phyloP scores from a whole-genome alignment of 805 yeast species.

The Barnettozyma botsteinii region DNA sequence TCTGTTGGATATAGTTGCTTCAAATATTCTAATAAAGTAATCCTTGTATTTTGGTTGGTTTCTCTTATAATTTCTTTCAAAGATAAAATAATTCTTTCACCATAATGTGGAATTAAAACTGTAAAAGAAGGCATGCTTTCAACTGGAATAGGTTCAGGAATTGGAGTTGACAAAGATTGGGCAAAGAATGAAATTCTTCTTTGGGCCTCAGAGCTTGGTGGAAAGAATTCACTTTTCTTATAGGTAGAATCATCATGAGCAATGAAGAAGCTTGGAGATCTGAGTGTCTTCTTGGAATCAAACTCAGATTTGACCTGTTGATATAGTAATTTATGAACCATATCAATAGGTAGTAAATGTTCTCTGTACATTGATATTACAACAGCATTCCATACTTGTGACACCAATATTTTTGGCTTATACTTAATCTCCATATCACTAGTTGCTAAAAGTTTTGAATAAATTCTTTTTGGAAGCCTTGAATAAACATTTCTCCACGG shows the following conservation, averaged over 20 bases:
- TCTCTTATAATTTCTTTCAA: conserved; percentile 74
- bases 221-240: conserved; percentile 53
- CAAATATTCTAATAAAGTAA: conserved; percentile 77
- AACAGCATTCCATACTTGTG: conserved; percentile 82
- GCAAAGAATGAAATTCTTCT: conserved; percentile 85
- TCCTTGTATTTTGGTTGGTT: conserved; percentile 54
- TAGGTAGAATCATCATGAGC: conserved; percentile 76
- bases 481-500: conserved; percentile 84
- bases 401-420: conserved; percentile 49
- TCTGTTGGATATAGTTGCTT: conserved; percentile 67
- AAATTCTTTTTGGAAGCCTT: conserved; percentile 69
- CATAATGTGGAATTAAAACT: conserved; percentile 82
- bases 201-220: conserved; percentile 66
- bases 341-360: conserved; percentile 68
- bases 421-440: conserved; percentile 33
- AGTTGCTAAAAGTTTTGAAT: conserved; percentile 53
- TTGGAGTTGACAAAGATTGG: conserved; percentile 80
- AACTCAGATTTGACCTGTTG: conserved; percentile 28
- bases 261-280: conserved; percentile 74
- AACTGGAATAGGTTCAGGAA: conserved; percentile 63
- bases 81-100: conserved; percentile 72
- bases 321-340: conserved; percentile 60
- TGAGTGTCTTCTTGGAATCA: conserved; percentile 39
- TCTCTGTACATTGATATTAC: conserved; percentile 78
- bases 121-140: conserved; percentile 77